phyloP scores from a whole-genome alignment of 768 basidiomycete genomes.

The Cystofilobasidium capitatum region DNA sequence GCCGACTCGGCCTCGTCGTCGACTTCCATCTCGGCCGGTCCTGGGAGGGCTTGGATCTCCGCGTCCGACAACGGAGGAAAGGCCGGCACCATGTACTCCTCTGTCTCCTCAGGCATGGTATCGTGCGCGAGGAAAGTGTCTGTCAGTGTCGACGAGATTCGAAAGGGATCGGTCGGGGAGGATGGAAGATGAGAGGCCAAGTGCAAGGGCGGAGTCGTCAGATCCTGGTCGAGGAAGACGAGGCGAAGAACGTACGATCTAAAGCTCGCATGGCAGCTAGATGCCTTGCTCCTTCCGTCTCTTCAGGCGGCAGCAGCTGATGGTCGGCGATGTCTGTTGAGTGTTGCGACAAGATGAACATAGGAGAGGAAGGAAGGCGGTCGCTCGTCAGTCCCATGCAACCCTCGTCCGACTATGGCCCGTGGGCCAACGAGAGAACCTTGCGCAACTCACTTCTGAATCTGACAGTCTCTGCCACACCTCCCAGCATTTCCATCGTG shows the following conservation, averaged over 20 bases:
- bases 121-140: not conserved
- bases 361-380: not conserved
- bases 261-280: not conserved
- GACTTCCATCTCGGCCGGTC: slow-evolving; percentile 13
- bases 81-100: not conserved
- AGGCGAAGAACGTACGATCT: not conserved
- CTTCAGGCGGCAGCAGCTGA: slow-evolving; percentile 6
- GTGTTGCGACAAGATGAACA: not conserved
- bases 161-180: not conserved
- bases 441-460: slow-evolving; percentile 20
- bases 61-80: too few relatives aligned
- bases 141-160: not conserved
- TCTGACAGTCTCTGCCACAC: slow-evolving; percentile 19
- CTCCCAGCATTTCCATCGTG: slow-evolving; percentile 21
- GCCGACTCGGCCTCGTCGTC: slow-evolving; percentile 15
- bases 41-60: not conserved
- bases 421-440: not conserved
- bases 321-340: slow-evolving; percentile 20
- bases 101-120: slow-evolving; percentile 3
- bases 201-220: not conserved
- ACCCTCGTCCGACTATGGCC: not conserved
- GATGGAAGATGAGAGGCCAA: not conserved
- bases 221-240: not conserved
- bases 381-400: not conserved
- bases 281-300: not conserved